These are phyloP conservation scores for Erodium trifolium DNA, from an alignment of 441 rosid species.

Conservation along the genomic window DNA sequence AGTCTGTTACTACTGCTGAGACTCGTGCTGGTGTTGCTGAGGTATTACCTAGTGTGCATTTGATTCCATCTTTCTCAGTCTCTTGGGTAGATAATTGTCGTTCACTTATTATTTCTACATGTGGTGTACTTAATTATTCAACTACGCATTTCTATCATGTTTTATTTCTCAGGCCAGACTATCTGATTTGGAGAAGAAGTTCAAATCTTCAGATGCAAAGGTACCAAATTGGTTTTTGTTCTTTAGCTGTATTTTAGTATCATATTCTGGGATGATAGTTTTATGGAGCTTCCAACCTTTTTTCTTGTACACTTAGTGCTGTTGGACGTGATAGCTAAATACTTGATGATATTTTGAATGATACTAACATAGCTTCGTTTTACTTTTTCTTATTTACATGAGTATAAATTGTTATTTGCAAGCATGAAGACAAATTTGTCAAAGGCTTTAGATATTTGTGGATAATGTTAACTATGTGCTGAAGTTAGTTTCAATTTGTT, in stretches of 20 bases:
- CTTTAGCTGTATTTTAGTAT: background rate
- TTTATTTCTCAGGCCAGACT: conserved; percentile 55
- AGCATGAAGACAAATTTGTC: background rate
- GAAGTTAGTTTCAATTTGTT: background rate
- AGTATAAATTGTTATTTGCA: background rate
- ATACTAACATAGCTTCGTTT: background rate
- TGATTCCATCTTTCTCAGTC: background rate
- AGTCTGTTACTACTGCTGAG: conserved; percentile 73
- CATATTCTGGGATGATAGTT: background rate
- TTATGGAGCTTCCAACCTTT: background rate
- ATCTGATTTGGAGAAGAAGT: conserved; percentile 53
- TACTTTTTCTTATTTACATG: background rate
- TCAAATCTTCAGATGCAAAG: conserved; percentile 51
- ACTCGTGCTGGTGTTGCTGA: conserved; percentile 68
- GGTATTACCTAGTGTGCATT: background rate
- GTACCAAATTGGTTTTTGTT: conserved; percentile 25
- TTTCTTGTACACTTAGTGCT: background rate
- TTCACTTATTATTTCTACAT: background rate
- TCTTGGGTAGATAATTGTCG: background rate
- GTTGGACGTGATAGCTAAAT: background rate
- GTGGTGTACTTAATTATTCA: background rate
- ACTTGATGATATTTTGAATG: background rate
- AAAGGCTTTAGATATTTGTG: background rate
- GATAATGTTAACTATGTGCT: background rate
- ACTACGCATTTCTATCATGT: background rate